Evolutionary conservation across 148 eudicot species (phyloP).

Genomic region (Vaccinium macrocarpon): DNA sequence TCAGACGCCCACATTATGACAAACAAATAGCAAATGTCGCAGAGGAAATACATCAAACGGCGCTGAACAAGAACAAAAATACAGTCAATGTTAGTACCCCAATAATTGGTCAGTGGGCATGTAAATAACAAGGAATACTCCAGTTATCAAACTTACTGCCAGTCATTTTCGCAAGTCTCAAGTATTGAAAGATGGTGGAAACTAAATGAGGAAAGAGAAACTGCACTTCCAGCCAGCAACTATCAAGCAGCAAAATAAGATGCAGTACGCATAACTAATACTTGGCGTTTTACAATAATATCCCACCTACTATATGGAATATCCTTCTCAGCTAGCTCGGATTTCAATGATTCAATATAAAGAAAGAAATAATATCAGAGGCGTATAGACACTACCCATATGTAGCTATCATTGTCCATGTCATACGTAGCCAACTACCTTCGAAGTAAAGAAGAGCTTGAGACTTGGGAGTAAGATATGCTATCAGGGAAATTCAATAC

Average conservation of each 20-base stretch:
- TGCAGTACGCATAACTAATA: background rate
- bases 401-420: background rate
- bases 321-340: too few relatives aligned
- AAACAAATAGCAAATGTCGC: background rate
- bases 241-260: background rate
- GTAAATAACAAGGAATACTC: background rate
- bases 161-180: background rate
- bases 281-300: background rate
- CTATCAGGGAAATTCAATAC: background rate
- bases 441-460: background rate
- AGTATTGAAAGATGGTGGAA: background rate
- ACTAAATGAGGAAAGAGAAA: background rate
- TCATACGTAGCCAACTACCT: background rate
- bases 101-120: background rate
- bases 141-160: background rate
- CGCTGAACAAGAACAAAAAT: background rate
- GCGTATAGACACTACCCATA: background rate
- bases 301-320: background rate
- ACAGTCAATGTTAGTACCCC: too few relatives aligned
- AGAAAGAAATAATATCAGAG: background rate
- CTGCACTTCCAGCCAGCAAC: background rate
- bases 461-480: background rate
- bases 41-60: background rate
- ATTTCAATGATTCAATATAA: background rate
- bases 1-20: background rate